Base-by-base conservation (phyloP, 345 rosid genomes). In the Dovyalis caffra region DNA sequence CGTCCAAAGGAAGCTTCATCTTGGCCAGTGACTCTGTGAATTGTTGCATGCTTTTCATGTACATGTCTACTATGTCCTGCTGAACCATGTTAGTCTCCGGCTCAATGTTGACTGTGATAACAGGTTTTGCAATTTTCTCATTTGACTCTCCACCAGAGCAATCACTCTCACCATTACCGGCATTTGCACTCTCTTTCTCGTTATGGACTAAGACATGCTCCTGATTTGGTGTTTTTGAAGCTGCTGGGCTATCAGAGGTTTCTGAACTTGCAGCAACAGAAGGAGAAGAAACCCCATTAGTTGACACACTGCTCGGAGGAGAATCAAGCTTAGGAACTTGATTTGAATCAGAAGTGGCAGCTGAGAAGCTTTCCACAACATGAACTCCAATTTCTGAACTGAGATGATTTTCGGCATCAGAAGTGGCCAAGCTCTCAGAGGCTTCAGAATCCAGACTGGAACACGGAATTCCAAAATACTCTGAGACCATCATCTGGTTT, bases 31-130 rank as follows among this genome's bases (percentile, higher is more conserved):
- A 96, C 84, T 96, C 99, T 0, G 99, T 96, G 81, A 96, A 96
- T 76, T 96, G 97, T 82, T 93, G 99, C 99, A 96, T 96, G 79
- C 99, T 93, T 84, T 96, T 96, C 97, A 92, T 89, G 81, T 96
- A 96, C 97, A 96, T 96, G 83, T 96, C 97, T 2, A 93, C 98
- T 72, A 90, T 87, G 37, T 96, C 99, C 85, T 96, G 98, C 86
- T 96, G 97, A 73, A 90, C 92, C 76, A 91, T 82, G 68, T 86
- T 90, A 74, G 86, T 80, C 85, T 96, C 97, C 31, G 88, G 89
- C 86, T 88, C 98, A 34, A 91, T 58, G 70, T 86, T 88, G 56
- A 88, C 88, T 11, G 75, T 35, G n/a, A 90, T 77, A 33, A 77
- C 71, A 28, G 97, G 92, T 70, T 88, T 90, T n/a, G 73, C 70